Conservation (phyloP, 2,329 filamentous ascomycete species). For the Trichoderma sp. region DNA sequence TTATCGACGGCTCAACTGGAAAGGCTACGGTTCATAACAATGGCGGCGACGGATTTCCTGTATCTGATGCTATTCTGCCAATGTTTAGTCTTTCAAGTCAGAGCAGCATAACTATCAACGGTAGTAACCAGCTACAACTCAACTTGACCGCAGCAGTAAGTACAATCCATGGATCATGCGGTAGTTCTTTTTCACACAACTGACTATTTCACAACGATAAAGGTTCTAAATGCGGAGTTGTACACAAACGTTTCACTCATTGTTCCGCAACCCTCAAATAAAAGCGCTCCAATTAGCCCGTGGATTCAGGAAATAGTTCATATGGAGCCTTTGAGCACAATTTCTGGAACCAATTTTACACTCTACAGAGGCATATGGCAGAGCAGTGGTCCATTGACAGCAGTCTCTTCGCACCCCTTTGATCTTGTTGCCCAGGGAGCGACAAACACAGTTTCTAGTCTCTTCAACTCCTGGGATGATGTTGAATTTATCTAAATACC, state of each 20-base stretch:
- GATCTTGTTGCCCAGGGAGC: background rate
- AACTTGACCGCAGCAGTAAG: background rate
- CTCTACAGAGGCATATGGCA: background rate
- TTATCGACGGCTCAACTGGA: background rate
- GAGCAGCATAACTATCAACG: background rate
- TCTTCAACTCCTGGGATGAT: background rate
- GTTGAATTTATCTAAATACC: background rate
- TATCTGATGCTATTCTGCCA: background rate
- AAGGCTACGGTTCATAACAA: background rate
- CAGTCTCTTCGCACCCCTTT: background rate
- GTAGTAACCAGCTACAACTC: background rate
- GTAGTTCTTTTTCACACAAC: background rate
- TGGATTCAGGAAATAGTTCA: background rate
- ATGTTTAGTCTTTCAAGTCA: background rate
- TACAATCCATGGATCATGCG: background rate
- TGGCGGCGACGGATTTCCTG: background rate
- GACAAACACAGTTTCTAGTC: background rate
- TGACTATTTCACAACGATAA: background rate
- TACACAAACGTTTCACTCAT: background rate
- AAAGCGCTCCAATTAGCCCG: background rate
- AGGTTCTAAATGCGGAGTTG: background rate
- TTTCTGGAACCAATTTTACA: background rate
- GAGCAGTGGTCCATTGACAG: background rate
- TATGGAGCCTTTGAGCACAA: background rate
- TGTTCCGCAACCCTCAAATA: background rate